Evolutionary conservation across 2,329 filamentous ascomycete genomes (phyloP).

Genomic region (Penicillium sp.): DNA sequence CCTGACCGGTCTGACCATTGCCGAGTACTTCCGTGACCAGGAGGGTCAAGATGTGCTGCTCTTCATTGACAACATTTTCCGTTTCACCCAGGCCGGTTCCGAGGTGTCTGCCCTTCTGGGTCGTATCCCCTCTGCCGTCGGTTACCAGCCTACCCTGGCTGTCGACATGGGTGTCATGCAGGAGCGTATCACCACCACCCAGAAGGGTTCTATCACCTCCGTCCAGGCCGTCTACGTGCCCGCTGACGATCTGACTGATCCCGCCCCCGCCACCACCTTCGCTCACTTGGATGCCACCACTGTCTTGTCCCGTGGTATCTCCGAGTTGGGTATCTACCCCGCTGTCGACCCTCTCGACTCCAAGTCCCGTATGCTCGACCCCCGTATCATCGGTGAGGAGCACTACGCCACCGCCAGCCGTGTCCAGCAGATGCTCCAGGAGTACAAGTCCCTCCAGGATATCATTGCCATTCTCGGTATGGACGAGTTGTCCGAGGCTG

Average conservation of each 20-base stretch:
- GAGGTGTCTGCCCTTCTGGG: conserved; percentile 98
- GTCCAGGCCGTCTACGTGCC: conserved; percentile 99
- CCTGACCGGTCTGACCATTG: conserved; percentile 65
- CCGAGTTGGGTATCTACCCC: conserved; percentile 99
- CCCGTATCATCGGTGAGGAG: conserved; percentile 94
- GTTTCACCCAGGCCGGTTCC: conserved; percentile 98
- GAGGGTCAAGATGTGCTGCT: conserved; percentile 93
- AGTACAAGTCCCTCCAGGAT: conserved; percentile 99
- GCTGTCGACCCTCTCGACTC: conserved; percentile 99
- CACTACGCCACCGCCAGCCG: conserved; percentile 92
- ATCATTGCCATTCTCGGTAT: conserved; percentile 99
- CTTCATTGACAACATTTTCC: conserved; percentile 99
- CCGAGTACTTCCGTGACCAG: conserved; percentile 71
- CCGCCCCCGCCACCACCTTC: conserved; percentile 97
- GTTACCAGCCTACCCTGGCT: conserved; percentile 97
- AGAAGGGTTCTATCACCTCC: conserved; percentile 98
- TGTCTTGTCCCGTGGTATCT: conserved; percentile 99
- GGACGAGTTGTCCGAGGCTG: conserved; percentile 97
- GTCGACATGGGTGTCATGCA: conserved; percentile 99
- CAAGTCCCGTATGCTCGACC: conserved; percentile 98
- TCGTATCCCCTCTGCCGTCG: conserved; percentile 99
- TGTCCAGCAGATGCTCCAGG: conserved; percentile 98
- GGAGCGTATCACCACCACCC: conserved; percentile 99
- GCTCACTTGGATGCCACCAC: conserved; percentile 99
- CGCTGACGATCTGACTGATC: conserved; percentile 99